Evolutionary conservation across 176 grass and related monocot genomes (phyloP).

Genomic region (Paspalum vaginatum): DNA sequence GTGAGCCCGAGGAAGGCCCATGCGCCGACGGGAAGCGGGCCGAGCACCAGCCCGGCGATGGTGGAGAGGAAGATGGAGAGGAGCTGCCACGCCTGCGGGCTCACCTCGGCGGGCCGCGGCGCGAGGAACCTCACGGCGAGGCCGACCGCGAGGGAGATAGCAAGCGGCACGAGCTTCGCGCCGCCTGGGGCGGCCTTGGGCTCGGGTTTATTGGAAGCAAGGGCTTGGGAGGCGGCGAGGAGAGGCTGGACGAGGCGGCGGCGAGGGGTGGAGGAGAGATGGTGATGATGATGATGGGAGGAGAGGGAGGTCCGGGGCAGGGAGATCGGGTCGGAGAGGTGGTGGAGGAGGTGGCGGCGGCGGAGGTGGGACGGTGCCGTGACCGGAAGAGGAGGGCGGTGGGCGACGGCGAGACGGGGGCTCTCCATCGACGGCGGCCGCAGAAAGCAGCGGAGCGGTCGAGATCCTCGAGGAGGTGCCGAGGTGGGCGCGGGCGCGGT

Average conservation of each 20-base stretch:
- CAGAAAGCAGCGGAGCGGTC: constrained; percentile 10
- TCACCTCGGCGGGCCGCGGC: constrained; percentile 63
- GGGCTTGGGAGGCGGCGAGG: constrained; percentile 32
- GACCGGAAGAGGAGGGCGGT: constrained; percentile 37
- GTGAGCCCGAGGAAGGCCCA: constrained; percentile 98
- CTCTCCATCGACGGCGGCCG: constrained; percentile 52
- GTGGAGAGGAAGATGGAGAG: constrained; percentile 93
- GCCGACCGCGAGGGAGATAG: constrained; percentile 69
- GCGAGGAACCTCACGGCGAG: constrained; percentile 74
- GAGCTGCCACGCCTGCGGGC: constrained; percentile 82
- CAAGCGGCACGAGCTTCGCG: constrained; percentile 62
- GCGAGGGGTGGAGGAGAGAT: constrained; percentile 24
- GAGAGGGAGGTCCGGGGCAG: neutral
- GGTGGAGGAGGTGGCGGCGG: constrained; percentile 20
- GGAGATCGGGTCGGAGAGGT: neutral
- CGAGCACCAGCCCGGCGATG: constrained; percentile 79
- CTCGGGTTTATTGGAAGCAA: neutral
- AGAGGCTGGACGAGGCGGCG: constrained; percentile 28
- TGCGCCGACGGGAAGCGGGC: constrained; percentile 83
- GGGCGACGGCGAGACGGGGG: constrained; percentile 41
- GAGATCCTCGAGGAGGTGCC: neutral
- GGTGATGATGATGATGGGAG: constrained; percentile 25
- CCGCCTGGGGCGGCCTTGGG: neutral
- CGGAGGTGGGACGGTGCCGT: neutral
- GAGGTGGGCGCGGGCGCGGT: neutral